Percentiles rank a stretch among this genome's conserved stretches.
Conservation (phyloP, 306 rosid genomes). For the Neltuma alba region DNA sequence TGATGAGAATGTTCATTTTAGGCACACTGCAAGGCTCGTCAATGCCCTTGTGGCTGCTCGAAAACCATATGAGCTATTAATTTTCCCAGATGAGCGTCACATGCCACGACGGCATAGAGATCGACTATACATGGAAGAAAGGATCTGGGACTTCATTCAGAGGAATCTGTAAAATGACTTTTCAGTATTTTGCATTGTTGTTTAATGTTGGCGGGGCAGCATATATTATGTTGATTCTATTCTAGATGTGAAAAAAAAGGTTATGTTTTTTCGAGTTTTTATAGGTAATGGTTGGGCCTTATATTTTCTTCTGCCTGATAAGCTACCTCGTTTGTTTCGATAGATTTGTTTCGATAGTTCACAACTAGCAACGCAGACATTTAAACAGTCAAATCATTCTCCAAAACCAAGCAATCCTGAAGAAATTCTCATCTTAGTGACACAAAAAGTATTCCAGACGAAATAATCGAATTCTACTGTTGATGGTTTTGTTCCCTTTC, state of each 20-base stretch:
- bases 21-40: slow-evolving; percentile 96
- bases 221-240: slow-evolving; percentile 8
- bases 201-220: slow-evolving; percentile 9
- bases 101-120: slow-evolving; percentile 83
- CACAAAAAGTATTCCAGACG: background rate
- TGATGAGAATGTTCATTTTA: slow-evolving; percentile 93
- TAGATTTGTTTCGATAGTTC: background rate
- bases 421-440: background rate
- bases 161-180: slow-evolving; percentile 58
- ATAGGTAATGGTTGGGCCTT: slow-evolving; percentile 10
- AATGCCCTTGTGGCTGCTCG: slow-evolving; percentile 83
- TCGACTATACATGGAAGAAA: slow-evolving; percentile 88
- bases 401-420: background rate
- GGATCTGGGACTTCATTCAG: slow-evolving; percentile 93
- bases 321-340: slow-evolving; percentile 20
- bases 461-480: background rate
- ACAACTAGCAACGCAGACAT: background rate
- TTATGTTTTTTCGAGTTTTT: slow-evolving; percentile 11
- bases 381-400: slow-evolving; percentile 20
- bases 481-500: background rate
- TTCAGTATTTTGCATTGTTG: slow-evolving; percentile 39
- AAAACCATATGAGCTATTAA: slow-evolving; percentile 76
- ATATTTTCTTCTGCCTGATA: slow-evolving; percentile 26
- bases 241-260: background rate
- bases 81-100: slow-evolving; percentile 95